Evolutionary conservation across 75 land plant genomes (phyloP), one percentile per base, ranked within the genome.

Genomic region (Chamaecyparis obtusa): DNA sequence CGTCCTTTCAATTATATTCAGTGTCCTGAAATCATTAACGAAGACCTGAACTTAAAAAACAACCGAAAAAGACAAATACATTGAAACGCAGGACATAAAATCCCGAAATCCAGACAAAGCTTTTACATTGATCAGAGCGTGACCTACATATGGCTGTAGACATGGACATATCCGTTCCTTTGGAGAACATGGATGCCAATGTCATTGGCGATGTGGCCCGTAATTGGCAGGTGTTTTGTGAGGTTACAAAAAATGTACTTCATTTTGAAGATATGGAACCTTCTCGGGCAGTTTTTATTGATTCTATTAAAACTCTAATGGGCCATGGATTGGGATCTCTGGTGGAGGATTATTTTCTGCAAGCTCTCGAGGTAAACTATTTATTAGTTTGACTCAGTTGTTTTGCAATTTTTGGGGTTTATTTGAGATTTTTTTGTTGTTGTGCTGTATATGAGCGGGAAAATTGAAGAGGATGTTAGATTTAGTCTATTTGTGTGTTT

Each of bases 341-440:
- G 43, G 46, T 79, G 82, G 82, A 39, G 2, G 82, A 79, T 24
- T 41, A 79, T 17, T 79, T 79, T 79, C 24, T 79, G 46, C 82
- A 79, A 79, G 82, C 82, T 41, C 82, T 79, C 3, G 82, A 79
- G 82, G 82, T 79, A 78, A 19, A 41, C 46, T 41, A 39, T 24
- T 21, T 44, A 43, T 3, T 80, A 48, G 43, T 80, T 44, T 2
- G 43, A 44, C 10, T 80, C n/a, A 24, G 48, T 44, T 80, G 13
- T 44, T 80, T 80, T 44, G 17, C 2, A 21, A 43, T 44, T 43
- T 64, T 60, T 24, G n/a, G 69, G n/a, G 0, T 64, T 64, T 7
- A 57, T 64, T 24, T 24, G 69, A 24, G 15, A 51, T 10, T 51
- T 0, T 13, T 51, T 51, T 39, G n/a, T n/a, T 39, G 41, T 1